Evolutionary conservation across 768 basidiomycete genomes (phyloP), one percentile per base, ranked within the genome.

Genomic region (Leccinum incarnatum): DNA sequence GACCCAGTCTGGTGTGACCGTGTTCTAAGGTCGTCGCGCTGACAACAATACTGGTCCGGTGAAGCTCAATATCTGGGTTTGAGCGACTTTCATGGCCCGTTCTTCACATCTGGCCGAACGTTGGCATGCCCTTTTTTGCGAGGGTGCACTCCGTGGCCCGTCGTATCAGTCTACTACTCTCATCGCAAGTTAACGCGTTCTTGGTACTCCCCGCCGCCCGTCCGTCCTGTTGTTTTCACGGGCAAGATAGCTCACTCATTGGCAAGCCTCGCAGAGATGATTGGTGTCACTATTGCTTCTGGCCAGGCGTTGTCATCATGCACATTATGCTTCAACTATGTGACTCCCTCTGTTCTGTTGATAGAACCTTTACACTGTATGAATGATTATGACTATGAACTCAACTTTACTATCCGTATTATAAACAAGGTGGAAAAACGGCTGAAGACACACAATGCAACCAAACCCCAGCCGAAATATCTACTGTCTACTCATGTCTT

Each of bases 1-100:
- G 27, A 93, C 91, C 15, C 92, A 93, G 70, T 84, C 86, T 51
- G 91, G 92, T 48, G 81, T 94, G 62, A 94, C 92, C 40, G 90
- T 91, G 63, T 94, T 91, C 75, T 94, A 82, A 77, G 29, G 50
- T 47, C 50, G 49, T 51, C 23, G 37, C 53, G 51, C 48, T 37
- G 47, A 62, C 54, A 23, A 51, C 49, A 32, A 48, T 17, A 23
- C 36, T 40, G 59, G 52, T 59, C 46, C 21, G 53, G 53, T 27
- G 51, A 54, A 52, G 52, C 60, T 59, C 65, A 34, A 54, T 58
- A 34, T 34, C 0, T 32, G 50, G 37, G 37, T 42, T 67, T 55
- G 60, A 68, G 59, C 65, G 50, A 58, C 46, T 58, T 50, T 11
- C 21, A 47, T 51, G 48, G 46, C 50, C 51, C 51, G 42, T 58